These are phyloP conservation scores for Lasiodiplodia sp. DNA, from an alignment of 2,329 filamentous ascomycete genomes.

Conservation along the genomic window DNA sequence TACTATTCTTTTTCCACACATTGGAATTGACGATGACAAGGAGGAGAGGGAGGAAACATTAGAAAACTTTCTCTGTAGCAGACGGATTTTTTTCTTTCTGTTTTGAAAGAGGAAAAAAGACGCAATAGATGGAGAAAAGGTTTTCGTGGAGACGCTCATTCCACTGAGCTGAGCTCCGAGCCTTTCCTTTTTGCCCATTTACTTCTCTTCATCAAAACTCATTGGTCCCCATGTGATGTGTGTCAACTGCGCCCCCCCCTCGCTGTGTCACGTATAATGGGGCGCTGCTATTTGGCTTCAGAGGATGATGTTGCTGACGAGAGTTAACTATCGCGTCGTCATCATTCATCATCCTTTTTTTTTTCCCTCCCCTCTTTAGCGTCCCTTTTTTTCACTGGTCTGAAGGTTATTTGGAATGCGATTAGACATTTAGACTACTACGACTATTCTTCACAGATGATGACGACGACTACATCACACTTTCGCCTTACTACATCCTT, in stretches of 20 bases:
- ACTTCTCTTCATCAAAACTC: not conserved
- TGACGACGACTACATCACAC: too few relatives aligned
- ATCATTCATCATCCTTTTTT: too few relatives aligned
- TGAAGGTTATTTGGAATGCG: too few relatives aligned
- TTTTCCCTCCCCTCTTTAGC: too few relatives aligned
- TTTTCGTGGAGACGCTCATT: constrained; percentile 14
- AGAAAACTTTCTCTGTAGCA: not conserved
- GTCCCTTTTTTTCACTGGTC: too few relatives aligned
- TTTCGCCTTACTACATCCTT: too few relatives aligned
- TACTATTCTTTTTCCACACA: not conserved
- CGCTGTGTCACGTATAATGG: not conserved
- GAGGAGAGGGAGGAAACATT: not conserved
- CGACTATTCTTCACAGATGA: too few relatives aligned
- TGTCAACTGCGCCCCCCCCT: not conserved
- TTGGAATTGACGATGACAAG: not conserved
- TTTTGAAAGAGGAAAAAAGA: not conserved
- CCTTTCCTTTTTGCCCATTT: not conserved
- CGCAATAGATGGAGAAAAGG: constrained; percentile 7
- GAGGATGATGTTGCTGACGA: too few relatives aligned
- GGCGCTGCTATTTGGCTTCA: too few relatives aligned
- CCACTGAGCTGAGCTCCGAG: constrained; percentile 9
- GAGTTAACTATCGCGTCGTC: too few relatives aligned
- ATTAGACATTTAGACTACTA: too few relatives aligned
- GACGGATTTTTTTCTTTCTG: not conserved
- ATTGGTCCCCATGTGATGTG: not conserved